Conservation (phyloP, 331 rosid species). For the Erythrophleum ivorense region DNA sequence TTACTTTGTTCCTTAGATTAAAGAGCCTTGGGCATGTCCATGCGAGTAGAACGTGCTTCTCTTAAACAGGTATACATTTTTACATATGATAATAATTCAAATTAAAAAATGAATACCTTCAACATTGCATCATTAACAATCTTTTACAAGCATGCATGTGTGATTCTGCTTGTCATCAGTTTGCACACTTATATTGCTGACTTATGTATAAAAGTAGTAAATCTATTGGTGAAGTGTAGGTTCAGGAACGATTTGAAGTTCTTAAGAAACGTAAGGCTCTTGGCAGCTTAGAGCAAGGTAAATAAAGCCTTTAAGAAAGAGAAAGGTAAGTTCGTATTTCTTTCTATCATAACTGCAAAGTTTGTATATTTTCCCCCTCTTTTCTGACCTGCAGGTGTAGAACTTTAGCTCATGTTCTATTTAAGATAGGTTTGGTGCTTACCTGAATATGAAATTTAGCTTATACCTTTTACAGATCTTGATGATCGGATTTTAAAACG, state of each 20-base stretch:
- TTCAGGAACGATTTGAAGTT: constrained; percentile 84
- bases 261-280: constrained; percentile 85
- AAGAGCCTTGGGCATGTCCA: constrained; percentile 99
- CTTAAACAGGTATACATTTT: constrained; percentile 69
- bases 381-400: too few relatives aligned
- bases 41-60: constrained; percentile 95
- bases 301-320: background rate
- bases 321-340: background rate
- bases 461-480: constrained; percentile 61
- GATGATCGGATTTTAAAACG: constrained; percentile 91
- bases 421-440: too few relatives aligned
- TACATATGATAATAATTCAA: background rate
- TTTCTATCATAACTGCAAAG: background rate
- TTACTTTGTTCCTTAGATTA: constrained; percentile 61
- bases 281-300: constrained; percentile 93
- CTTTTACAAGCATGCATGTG: background rate
- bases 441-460: constrained; percentile 33
- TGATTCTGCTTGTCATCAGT: background rate
- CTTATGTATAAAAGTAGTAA: background rate
- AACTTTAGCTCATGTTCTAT: too few relatives aligned
- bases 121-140: constrained; percentile 1
- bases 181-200: constrained; percentile 12
- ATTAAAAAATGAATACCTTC: constrained; percentile 12
- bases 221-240: constrained; percentile 60
- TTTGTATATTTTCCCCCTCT: too few relatives aligned